Percentiles rank a stretch among this genome's conserved stretches.
These are phyloP conservation scores for Aspergillus nanangensis DNA, from an alignment of 495 filamentous ascomycete species.

Conservation along the genomic window DNA sequence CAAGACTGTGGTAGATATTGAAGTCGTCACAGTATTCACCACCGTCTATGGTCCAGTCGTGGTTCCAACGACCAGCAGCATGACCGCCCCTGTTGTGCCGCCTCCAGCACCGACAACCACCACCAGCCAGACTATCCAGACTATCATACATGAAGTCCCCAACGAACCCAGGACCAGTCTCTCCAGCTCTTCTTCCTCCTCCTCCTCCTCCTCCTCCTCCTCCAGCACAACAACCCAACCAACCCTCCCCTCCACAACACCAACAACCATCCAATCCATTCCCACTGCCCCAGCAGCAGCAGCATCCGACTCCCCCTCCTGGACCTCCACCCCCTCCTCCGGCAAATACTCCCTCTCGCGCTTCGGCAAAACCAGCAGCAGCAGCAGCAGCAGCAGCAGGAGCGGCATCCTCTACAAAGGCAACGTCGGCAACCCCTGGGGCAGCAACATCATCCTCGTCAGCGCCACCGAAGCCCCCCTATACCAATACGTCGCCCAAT, in stretches of 20 bases:
- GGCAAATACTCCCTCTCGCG: constrained; percentile 17
- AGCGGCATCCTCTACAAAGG: constrained; percentile 33
- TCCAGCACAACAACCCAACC: not conserved
- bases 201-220: constrained; percentile 8
- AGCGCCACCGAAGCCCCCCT: constrained; percentile 22
- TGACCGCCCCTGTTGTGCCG: constrained; percentile 4
- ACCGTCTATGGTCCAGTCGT: constrained; percentile 20
- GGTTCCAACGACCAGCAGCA: constrained; percentile 9
- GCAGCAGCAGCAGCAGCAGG: constrained; percentile 12
- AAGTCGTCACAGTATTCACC: constrained; percentile 22
- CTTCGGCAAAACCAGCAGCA: too few relatives aligned
- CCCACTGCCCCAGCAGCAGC: constrained; percentile 4
- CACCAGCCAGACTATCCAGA: not conserved
- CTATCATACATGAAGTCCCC: constrained; percentile 1
- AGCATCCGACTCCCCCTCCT: constrained; percentile 13
- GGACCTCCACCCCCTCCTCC: constrained; percentile 22
- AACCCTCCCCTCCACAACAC: not conserved
- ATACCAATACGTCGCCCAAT: constrained; percentile 46
- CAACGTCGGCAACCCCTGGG: constrained; percentile 49
- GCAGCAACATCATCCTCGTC: constrained; percentile 49
- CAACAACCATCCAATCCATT: not conserved
- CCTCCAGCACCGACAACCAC: not conserved
- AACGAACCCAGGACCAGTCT: not conserved
- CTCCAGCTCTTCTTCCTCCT: not conserved
- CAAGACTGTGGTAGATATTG: constrained; percentile 13